Evolutionary conservation across 371 early-diverging fungal species (phyloP).

Genomic region (Actinomucor elegans): DNA sequence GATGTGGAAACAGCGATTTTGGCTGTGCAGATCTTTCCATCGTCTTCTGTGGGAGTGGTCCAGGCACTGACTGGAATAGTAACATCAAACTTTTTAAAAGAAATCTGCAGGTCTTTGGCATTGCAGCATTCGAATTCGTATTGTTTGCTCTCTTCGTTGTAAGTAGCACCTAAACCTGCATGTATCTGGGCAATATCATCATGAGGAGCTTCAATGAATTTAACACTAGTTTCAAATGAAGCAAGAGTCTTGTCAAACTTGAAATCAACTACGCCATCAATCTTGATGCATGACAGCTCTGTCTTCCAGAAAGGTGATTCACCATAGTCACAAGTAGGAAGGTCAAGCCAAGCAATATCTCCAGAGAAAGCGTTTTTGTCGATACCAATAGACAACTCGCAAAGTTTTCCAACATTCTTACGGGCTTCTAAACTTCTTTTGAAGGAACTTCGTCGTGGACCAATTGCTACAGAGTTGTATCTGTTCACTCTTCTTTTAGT

Average conservation of each 20-base stretch:
- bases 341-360: constrained; percentile 32
- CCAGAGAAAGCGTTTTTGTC: constrained; percentile 39
- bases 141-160: background rate
- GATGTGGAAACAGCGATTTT: background rate
- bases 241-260: constrained; percentile 37
- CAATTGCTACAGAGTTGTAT: no score
- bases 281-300: constrained; percentile 32
- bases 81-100: background rate
- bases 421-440: background rate
- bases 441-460: background rate
- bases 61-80: constrained; percentile 7
- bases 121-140: constrained; percentile 5
- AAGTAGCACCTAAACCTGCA: background rate
- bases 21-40: background rate
- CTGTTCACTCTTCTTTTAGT: background rate
- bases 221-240: constrained; percentile 26
- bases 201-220: background rate
- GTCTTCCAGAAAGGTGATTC: constrained; percentile 44
- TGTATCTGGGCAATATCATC: background rate
- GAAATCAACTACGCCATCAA: constrained; percentile 30
- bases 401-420: background rate
- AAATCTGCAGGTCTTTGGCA: constrained; percentile 2
- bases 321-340: constrained; percentile 43
- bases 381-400: constrained; percentile 17
- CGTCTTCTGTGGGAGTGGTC: background rate